A percentile compares a stretch with the other conserved stretches of the same genome.
Evolutionary conservation across 768 basidiomycete genomes (phyloP).

Genomic region (Cystofilobasidium bisporidii): DNA sequence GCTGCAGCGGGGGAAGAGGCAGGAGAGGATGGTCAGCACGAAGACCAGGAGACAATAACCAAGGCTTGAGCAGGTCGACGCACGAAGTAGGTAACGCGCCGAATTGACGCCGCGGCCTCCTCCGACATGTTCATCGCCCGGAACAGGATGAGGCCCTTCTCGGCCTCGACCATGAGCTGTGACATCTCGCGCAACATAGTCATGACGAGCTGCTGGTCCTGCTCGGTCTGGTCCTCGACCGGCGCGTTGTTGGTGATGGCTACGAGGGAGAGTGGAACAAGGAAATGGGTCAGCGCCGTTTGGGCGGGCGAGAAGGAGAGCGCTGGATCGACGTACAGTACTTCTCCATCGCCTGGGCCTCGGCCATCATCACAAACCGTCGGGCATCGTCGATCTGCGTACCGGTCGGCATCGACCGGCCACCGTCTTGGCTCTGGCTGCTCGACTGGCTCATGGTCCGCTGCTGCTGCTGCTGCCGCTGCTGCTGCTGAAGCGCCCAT

Average conservation of each 20-base stretch:
- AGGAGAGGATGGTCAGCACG: not conserved
- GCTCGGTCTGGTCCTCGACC: slow-evolving; percentile 20
- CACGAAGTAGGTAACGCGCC: slow-evolving; percentile 16
- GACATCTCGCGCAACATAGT: slow-evolving; percentile 5
- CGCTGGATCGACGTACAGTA: not conserved
- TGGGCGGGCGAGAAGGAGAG: not conserved
- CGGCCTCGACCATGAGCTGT: slow-evolving; percentile 16
- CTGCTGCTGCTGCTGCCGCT: slow-evolving; percentile 7
- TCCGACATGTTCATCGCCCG: slow-evolving; percentile 5
- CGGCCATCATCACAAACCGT: slow-evolving; percentile 6
- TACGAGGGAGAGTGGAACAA: not conserved
- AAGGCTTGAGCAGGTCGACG: no score
- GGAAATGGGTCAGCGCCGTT: no score
- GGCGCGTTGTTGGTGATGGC: slow-evolving; percentile 8
- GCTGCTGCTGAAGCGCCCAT: slow-evolving; percentile 25
- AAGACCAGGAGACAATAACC: no score
- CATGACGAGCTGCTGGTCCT: slow-evolving; percentile 20
- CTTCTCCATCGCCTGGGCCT: slow-evolving; percentile 20
- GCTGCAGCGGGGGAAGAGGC: not conserved
- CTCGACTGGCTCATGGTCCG: not conserved
- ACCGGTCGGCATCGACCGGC: not conserved
- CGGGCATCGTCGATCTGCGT: slow-evolving; percentile 10
- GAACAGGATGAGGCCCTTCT: slow-evolving; percentile 21
- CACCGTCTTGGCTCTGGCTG: not conserved
- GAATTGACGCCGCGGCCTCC: slow-evolving; percentile 5